A percentile compares a stretch with the other conserved stretches of the same genome.
phyloP scores from a whole-genome alignment of 495 filamentous ascomycete species.

The Aspergillus baeticus region DNA sequence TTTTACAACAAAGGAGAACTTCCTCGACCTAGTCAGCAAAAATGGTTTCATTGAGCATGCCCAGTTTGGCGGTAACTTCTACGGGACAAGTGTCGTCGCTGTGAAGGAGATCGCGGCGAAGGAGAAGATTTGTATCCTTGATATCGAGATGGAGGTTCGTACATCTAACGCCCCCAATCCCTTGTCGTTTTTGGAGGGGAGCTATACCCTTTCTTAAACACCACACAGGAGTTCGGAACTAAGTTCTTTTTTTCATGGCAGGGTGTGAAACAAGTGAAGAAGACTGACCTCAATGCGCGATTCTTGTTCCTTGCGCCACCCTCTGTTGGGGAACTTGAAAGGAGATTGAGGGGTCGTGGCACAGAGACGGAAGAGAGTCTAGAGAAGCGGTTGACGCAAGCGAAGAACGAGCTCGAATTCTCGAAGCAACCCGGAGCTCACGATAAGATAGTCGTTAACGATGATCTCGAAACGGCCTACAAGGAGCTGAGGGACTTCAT shows the following conservation, averaged over 20 bases:
- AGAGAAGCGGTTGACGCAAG: conserved; percentile 72
- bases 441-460: conserved; percentile 86
- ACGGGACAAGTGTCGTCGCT: conserved; percentile 78
- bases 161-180: conserved; percentile 37
- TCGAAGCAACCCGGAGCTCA: conserved; percentile 70
- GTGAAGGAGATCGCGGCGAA: conserved; percentile 71
- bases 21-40: conserved; percentile 63
- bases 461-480: conserved; percentile 83
- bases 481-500: conserved; percentile 70
- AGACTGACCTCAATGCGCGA: conserved; percentile 69
- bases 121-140: conserved; percentile 44
- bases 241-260: conserved; percentile 22
- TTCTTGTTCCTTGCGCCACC: conserved; percentile 87
- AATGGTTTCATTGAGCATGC: conserved; percentile 88
- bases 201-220: background rate
- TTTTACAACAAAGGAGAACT: conserved; percentile 68
- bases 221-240: background rate
- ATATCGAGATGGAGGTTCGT: conserved; percentile 90
- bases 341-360: conserved; percentile 72
- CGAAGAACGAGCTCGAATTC: conserved; percentile 79
- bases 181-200: conserved; percentile 54
- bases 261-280: conserved; percentile 94
- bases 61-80: conserved; percentile 81
- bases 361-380: conserved; percentile 82
- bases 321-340: conserved; percentile 69